phyloP scores from a whole-genome alignment of 2,329 filamentous ascomycete genomes.

The Apiospora malaysiana region DNA sequence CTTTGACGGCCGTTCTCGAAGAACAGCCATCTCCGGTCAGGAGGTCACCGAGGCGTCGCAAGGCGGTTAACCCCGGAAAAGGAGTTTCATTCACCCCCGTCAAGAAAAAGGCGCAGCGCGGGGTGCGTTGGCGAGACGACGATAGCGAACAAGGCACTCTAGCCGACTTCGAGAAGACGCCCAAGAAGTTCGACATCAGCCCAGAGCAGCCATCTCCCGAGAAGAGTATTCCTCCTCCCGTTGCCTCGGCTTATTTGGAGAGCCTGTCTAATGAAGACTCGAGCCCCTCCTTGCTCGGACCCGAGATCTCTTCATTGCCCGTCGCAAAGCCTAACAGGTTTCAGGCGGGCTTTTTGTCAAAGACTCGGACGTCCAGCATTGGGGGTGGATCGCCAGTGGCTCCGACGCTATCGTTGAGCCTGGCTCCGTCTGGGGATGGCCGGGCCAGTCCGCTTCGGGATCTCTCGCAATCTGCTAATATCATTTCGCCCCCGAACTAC shows the following conservation, averaged over 20 bases:
- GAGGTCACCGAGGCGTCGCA: constrained; percentile 81
- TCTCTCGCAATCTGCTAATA: constrained; percentile 55
- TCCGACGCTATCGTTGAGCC: constrained; percentile 61
- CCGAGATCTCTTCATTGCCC: constrained; percentile 46
- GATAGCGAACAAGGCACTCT: constrained; percentile 80
- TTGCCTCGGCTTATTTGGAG: constrained; percentile 57
- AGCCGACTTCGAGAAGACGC: constrained; percentile 91
- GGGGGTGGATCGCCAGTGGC: constrained; percentile 66
- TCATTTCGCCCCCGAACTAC: constrained; percentile 52
- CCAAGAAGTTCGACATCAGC: constrained; percentile 68
- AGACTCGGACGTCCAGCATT: constrained; percentile 49
- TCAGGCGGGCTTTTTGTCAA: constrained; percentile 84
- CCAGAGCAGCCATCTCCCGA: constrained; percentile 60
- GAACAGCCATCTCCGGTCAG: constrained; percentile 68
- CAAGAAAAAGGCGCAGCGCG: constrained; percentile 77
- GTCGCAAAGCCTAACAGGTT: constrained; percentile 74
- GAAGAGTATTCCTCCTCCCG: constrained; percentile 52
- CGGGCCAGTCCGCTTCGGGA: constrained; percentile 53
- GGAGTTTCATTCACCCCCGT: constrained; percentile 81
- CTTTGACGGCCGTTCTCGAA: constrained; percentile 38
- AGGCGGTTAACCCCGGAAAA: constrained; percentile 68
- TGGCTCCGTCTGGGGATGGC: constrained; percentile 63
- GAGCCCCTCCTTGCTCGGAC: constrained; percentile 64
- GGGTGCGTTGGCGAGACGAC: constrained; percentile 93
- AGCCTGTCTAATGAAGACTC: constrained; percentile 53